Base-by-base conservation (phyloP, 306 rosid genomes). In the Lathyrus oleraceus region DNA sequence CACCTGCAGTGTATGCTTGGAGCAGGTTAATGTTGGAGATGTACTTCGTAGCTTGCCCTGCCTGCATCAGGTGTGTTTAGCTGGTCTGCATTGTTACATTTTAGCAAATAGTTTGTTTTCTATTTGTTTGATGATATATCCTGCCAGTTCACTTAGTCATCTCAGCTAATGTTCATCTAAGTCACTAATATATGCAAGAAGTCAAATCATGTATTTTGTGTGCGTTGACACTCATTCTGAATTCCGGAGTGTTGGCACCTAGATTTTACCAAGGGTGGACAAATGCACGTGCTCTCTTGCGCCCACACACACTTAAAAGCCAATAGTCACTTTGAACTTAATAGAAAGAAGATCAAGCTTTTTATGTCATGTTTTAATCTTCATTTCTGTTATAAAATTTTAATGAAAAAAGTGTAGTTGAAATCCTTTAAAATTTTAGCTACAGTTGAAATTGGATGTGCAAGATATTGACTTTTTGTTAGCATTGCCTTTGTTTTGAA, bases 1-100 rank as follows among this genome's bases (percentile, higher is more conserved):
- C 78, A 94, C 95, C 16, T 94, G 98, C 83, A 94, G 92, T 77
- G 96, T 94, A 71, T 94, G 98, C 86, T 81, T 94, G 87, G 97
- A 94, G 86, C 98, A 90, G 83, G 98, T 94, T 74, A 84, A 71
- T 38, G 82, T 76, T 45, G 98, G 97, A 74, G 98, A 91, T 19
- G 77, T 91, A 53, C 84, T 94, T 57, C 98, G 97, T 73, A 94
- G 96, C 90, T 87, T 94, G 86, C 97, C 98, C 39, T 91, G 97
- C 82, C 74, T 94, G 80, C 98, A 91, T 84, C 98, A 90, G 97
- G 98, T 93, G 43, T 52, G 66, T 40, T 62, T 40, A 28, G 13
- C 63, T 43, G 43, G 72, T 16, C 47, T 38, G 48, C 10, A 48
- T 10, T 30, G 49, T 49, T 27, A 49, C 38, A 5, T 47, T 57